Evolutionary conservation across 805 yeast genomes (phyloP).

Genomic region (Peterozyma toletana): DNA sequence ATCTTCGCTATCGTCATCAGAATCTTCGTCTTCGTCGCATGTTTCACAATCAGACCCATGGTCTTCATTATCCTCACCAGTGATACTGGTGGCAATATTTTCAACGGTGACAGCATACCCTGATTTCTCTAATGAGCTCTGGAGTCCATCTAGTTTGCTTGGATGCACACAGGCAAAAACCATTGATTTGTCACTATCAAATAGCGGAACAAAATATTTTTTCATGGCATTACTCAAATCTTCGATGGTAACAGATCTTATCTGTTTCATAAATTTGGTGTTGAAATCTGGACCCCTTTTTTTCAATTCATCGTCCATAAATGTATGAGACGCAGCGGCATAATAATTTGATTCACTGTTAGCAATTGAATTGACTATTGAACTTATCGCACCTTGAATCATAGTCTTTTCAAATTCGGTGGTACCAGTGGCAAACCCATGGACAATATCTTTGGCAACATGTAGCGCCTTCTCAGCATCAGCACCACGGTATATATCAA

Average conservation of each 20-base stretch:
- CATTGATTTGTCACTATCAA: constrained; percentile 45
- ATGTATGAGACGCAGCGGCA: constrained; percentile 61
- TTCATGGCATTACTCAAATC: constrained; percentile 45
- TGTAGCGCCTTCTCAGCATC: constrained; percentile 59
- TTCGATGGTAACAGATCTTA: constrained; percentile 44
- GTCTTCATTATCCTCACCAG: constrained; percentile 14
- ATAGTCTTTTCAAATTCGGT: constrained; percentile 47
- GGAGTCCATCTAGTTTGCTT: constrained; percentile 41
- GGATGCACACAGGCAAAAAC: constrained; percentile 75
- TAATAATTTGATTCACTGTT: constrained; percentile 56
- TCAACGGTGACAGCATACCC: constrained; percentile 63
- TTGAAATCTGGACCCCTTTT: constrained; percentile 67
- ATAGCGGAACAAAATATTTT: constrained; percentile 59
- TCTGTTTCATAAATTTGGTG: constrained; percentile 39
- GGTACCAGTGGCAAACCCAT: constrained; percentile 49
- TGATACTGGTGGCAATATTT: constrained; percentile 30
- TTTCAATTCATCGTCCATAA: constrained; percentile 56
- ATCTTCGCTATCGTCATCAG: constrained; percentile 23
- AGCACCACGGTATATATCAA: constrained; percentile 73
- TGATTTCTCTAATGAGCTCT: constrained; percentile 33
- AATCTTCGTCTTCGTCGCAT: constrained; percentile 21
- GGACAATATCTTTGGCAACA: constrained; percentile 60
- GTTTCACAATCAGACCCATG: constrained; percentile 14
- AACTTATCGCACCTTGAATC: constrained; percentile 68
- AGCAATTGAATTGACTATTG: constrained; percentile 68